These are phyloP conservation scores for Coprinopsis strossmayeri DNA, from an alignment of 768 basidiomycete species.

Conservation along the genomic window DNA sequence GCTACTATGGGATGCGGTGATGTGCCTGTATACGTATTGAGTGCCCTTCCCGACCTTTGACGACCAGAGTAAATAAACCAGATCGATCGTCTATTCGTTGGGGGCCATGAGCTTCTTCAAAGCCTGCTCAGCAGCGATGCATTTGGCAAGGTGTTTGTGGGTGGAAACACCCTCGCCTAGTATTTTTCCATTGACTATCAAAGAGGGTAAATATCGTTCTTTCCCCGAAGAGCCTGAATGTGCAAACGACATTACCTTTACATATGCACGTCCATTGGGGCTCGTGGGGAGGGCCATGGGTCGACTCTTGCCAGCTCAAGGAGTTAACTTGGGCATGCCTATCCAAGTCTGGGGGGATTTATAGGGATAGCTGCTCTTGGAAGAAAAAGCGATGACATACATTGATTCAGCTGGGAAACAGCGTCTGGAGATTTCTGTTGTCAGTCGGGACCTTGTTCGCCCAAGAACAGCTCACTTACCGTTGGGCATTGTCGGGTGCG, in stretches of 20 bases:
- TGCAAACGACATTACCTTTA: constrained; percentile 38
- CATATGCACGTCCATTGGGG: constrained; percentile 53
- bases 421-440: constrained; percentile 9
- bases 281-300: constrained; percentile 35
- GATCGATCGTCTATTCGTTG: no score
- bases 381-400: constrained; percentile 15
- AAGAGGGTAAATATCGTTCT: not conserved
- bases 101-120: constrained; percentile 29
- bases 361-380: constrained; percentile 4
- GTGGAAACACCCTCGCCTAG: constrained; percentile 43
- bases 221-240: not conserved
- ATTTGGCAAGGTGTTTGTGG: constrained; percentile 44
- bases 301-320: constrained; percentile 50
- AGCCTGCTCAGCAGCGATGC: constrained; percentile 41
- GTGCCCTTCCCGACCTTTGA: no score
- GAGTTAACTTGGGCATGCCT: constrained; percentile 30
- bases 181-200: constrained; percentile 43
- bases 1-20: no score
- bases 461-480: constrained; percentile 13
- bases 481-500: not conserved
- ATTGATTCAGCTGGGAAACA: constrained; percentile 28
- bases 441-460: no score
- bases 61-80: no score
- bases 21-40: no score
- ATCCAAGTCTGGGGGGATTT: constrained; percentile 43